These are phyloP conservation scores for Ulota crispa DNA, from an alignment of 225 moss, liverwort and hornwort genomes.

Conservation along the genomic window DNA sequence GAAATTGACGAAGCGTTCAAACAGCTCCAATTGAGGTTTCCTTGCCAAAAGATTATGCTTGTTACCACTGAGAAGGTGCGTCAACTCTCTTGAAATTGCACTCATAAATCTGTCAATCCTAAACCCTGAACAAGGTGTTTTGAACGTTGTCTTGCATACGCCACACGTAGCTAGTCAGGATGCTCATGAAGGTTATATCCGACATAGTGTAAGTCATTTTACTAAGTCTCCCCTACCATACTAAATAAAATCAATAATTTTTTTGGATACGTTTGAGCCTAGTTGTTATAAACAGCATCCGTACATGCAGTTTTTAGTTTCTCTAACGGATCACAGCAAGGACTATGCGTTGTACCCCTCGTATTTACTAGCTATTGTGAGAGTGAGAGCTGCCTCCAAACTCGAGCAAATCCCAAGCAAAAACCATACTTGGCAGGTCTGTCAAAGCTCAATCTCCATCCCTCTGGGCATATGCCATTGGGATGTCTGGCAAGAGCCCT, in stretches of 20 bases:
- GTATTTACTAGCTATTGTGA: too few species aligned
- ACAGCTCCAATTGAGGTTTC: slow-evolving; percentile 58
- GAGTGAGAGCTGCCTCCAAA: neutral
- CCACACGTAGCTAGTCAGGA: neutral
- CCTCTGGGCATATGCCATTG: too few species aligned
- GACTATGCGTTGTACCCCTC: too few species aligned
- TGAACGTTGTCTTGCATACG: neutral
- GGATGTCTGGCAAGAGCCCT: too few species aligned
- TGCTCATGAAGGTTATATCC: neutral
- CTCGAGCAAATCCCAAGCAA: too few species aligned
- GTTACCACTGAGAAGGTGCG: slow-evolving; percentile 90
- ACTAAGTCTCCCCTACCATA: neutral
- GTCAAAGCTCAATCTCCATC: neutral
- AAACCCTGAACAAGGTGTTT: neutral
- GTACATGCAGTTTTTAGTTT: neutral
- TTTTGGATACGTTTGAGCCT: too few species aligned
- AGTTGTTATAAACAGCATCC: neutral
- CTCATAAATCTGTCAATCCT: neutral
- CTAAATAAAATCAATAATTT: too few species aligned
- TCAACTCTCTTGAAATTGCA: neutral
- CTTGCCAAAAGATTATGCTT: slow-evolving; percentile 41
- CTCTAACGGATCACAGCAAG: too few species aligned
- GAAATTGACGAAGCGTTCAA: slow-evolving; percentile 39
- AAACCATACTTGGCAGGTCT: neutral
- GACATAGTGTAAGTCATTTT: neutral